A percentile compares a stretch with the other conserved stretches of the same genome.
Conservation (phyloP, 768 basidiomycete genomes). For the Leccinum imitatum region DNA sequence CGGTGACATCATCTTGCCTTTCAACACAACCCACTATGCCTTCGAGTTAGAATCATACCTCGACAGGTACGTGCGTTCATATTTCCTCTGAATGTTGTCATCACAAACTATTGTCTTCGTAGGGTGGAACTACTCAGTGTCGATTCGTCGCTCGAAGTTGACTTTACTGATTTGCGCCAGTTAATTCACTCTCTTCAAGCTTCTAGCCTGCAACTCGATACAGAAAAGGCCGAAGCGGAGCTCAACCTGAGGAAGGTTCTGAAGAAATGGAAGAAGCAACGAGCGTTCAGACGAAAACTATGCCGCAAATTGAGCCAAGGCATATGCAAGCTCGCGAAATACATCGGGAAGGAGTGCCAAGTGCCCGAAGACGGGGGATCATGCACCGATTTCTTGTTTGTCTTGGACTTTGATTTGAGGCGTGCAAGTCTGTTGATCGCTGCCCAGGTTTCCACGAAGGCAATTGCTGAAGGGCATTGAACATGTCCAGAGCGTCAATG, state of each 20-base stretch:
- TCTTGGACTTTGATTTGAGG: not conserved
- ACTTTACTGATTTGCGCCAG: slow-evolving; percentile 41
- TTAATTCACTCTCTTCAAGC: slow-evolving; percentile 49
- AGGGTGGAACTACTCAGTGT: slow-evolving; percentile 32
- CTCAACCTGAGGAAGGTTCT: too few species aligned
- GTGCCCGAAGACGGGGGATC: not conserved
- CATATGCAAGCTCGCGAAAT: slow-evolving; percentile 14
- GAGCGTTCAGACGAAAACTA: too few species aligned
- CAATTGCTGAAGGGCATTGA: not conserved
- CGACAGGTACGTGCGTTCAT: slow-evolving; percentile 42
- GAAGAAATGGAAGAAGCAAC: slow-evolving; percentile 37
- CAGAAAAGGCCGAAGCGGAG: slow-evolving; percentile 58
- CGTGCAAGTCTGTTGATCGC: not conserved
- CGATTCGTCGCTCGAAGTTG: slow-evolving; percentile 35
- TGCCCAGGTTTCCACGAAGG: not conserved
- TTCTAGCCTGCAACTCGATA: slow-evolving; percentile 55
- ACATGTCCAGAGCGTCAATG: slow-evolving; percentile 41
- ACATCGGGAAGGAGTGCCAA: not conserved
- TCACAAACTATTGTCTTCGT: not conserved
- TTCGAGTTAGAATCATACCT: slow-evolving; percentile 63
- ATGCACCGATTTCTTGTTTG: not conserved
- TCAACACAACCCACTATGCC: slow-evolving; percentile 78
- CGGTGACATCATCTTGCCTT: slow-evolving; percentile 63
- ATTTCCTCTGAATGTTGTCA: not conserved
- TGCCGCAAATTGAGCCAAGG: slow-evolving; percentile 33